Conservation (phyloP, 768 basidiomycete species). For the Daedaleopsis sinensis region DNA sequence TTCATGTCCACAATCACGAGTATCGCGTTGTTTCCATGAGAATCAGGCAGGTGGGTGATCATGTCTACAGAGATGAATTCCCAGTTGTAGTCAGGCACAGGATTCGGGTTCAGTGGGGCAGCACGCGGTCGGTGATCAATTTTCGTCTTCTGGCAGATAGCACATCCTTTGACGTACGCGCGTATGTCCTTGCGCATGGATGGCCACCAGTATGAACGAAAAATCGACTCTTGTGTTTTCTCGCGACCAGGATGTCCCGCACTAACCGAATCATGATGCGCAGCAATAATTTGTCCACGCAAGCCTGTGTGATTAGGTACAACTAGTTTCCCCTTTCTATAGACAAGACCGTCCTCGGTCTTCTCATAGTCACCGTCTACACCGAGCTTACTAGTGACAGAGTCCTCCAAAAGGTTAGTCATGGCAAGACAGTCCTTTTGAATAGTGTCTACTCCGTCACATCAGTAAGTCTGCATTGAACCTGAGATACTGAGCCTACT, state of each 20-base stretch:
- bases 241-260: slow-evolving; percentile 34
- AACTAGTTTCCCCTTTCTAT: not conserved
- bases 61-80: slow-evolving; percentile 21
- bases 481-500: too few species aligned
- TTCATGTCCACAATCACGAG: slow-evolving; percentile 15
- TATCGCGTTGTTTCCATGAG: slow-evolving; percentile 21
- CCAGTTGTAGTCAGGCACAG: slow-evolving; percentile 9
- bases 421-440: too few species aligned
- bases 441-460: not conserved
- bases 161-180: slow-evolving; percentile 31
- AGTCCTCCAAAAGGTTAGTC: slow-evolving; percentile 2
- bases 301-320: not conserved
- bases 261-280: slow-evolving; percentile 27
- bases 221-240: slow-evolving; percentile 29
- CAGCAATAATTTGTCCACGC: not conserved
- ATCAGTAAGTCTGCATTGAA: too few species aligned
- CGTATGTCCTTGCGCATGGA: slow-evolving; percentile 23
- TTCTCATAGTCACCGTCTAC: not conserved
- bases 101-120: slow-evolving; percentile 22
- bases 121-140: slow-evolving; percentile 9
- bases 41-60: slow-evolving; percentile 25
- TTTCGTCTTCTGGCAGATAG: slow-evolving; percentile 32
- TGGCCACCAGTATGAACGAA: slow-evolving; percentile 29
- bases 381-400: not conserved
- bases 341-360: slow-evolving; percentile 2